phyloP scores from a whole-genome alignment of 805 yeast genomes.

The Cyberlindnera japonica region DNA sequence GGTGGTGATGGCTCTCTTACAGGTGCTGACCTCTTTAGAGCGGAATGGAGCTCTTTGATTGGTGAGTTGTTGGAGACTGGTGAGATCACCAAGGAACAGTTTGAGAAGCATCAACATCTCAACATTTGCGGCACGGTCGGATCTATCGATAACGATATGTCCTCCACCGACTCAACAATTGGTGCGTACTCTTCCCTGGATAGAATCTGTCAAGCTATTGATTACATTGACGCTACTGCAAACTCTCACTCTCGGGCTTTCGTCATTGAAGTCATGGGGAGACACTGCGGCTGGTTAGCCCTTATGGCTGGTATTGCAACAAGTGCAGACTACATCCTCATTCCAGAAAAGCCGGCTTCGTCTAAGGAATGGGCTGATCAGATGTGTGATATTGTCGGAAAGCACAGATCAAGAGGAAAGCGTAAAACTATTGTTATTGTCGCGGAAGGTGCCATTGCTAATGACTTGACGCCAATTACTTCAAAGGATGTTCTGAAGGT shows the following conservation, averaged over 20 bases:
- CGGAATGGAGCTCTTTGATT: slow-evolving; percentile 90
- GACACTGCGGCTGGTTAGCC: slow-evolving; percentile 99
- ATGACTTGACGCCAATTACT: slow-evolving; percentile 74
- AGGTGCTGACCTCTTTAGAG: slow-evolving; percentile 92
- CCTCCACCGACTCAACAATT: slow-evolving; percentile 92
- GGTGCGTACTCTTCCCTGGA: slow-evolving; percentile 95
- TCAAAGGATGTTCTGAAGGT: slow-evolving; percentile 79
- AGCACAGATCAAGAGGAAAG: slow-evolving; percentile 79
- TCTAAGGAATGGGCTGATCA: slow-evolving; percentile 75
- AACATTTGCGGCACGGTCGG: slow-evolving; percentile 95
- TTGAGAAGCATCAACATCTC: slow-evolving; percentile 60
- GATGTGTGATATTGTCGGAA: slow-evolving; percentile 51
- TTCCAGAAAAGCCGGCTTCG: slow-evolving; percentile 90
- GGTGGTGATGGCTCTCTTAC: slow-evolving; percentile 99
- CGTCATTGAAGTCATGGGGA: slow-evolving; percentile 97
- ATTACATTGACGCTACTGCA: slow-evolving; percentile 98
- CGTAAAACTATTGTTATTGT: slow-evolving; percentile 95
- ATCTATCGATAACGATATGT: slow-evolving; percentile 97
- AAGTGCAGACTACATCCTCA: slow-evolving; percentile 89
- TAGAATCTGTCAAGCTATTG: slow-evolving; percentile 90
- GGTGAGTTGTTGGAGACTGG: slow-evolving; percentile 60
- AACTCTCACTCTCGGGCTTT: slow-evolving; percentile 96
- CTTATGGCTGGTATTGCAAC: slow-evolving; percentile 97
- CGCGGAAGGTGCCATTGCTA: slow-evolving; percentile 95
- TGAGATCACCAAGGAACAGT: slow-evolving; percentile 55